phyloP scores from a whole-genome alignment of 805 yeast species.

The Kregervanrija delftensis region DNA sequence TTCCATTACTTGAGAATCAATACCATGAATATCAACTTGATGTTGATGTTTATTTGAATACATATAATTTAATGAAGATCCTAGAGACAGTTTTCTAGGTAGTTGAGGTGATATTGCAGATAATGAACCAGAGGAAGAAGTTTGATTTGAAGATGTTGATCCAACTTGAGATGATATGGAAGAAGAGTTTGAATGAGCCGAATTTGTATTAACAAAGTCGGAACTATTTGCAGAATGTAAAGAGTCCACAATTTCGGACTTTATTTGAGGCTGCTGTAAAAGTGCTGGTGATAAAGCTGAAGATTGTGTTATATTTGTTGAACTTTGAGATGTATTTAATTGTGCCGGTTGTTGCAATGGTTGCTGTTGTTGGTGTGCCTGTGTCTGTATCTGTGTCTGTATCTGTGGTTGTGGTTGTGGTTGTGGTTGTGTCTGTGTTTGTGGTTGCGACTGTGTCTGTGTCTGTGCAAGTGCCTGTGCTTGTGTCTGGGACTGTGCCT shows the following conservation, averaged over 20 bases:
- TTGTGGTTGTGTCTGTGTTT: not conserved
- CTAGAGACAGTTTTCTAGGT: conserved; percentile 11
- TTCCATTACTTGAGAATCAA: too few relatives aligned
- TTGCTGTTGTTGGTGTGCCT: conserved; percentile 3
- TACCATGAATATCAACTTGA: too few relatives aligned
- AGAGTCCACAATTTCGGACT: too few relatives aligned
- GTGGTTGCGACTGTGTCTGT: not conserved
- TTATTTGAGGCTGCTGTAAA: too few relatives aligned
- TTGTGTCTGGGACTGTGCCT: not conserved
- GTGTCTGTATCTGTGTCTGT: too few relatives aligned
- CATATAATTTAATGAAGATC: too few relatives aligned
- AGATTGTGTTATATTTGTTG: conserved; percentile 1
- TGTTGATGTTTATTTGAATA: too few relatives aligned
- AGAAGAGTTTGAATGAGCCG: conserved; percentile 10
- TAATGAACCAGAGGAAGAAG: conserved; percentile 1
- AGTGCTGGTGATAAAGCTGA: too few relatives aligned
- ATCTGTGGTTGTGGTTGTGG: not conserved
- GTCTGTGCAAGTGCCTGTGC: not conserved
- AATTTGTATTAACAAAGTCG: not conserved
- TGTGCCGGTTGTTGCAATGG: conserved; percentile 1
- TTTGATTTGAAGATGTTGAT: conserved; percentile 7
- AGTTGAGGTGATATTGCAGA: conserved; percentile 3
- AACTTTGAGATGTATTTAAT: not conserved
- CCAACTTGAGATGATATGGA: conserved; percentile 10
- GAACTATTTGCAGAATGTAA: too few relatives aligned